A percentile compares a stretch with the other conserved stretches of the same genome.
Evolutionary conservation across 768 basidiomycete genomes (phyloP).

Genomic region (Serendipita sp.): DNA sequence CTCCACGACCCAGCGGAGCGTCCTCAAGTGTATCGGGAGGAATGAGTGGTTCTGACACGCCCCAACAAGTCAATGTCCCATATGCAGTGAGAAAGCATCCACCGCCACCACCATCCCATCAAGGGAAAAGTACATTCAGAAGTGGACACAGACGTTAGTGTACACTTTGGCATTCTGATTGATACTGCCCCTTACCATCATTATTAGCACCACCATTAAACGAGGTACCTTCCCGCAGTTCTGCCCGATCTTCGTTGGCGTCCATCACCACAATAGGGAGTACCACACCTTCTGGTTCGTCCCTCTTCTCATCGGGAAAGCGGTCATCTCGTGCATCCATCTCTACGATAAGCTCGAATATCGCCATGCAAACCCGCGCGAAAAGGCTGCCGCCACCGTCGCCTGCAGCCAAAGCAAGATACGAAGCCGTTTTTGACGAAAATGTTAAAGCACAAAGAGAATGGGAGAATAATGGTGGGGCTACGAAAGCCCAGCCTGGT

Average conservation of each 20-base stretch:
- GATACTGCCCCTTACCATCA: neutral
- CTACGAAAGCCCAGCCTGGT: slow-evolving; percentile 18
- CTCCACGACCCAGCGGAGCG: slow-evolving; percentile 9
- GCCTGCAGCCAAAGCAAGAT: slow-evolving; percentile 42
- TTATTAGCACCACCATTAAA: slow-evolving; percentile 5
- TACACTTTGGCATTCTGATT: neutral
- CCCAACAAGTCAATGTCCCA: slow-evolving; percentile 16
- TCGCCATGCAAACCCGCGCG: slow-evolving; percentile 12
- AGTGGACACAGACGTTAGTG: neutral
- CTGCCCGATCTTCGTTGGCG: slow-evolving; percentile 18
- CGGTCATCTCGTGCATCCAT: neutral
- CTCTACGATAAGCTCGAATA: neutral
- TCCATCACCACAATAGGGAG: slow-evolving; percentile 10
- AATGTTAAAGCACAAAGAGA: slow-evolving; percentile 35
- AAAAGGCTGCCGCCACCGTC: slow-evolving; percentile 37
- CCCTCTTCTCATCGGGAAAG: neutral
- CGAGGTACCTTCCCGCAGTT: slow-evolving; percentile 8
- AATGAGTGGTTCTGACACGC: slow-evolving; percentile 11
- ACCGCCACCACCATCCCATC: slow-evolving; percentile 16
- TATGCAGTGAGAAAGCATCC: slow-evolving; percentile 25
- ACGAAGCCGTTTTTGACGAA: slow-evolving; percentile 48
- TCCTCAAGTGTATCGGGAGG: neutral
- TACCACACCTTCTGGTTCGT: slow-evolving; percentile 11
- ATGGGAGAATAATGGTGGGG: slow-evolving; percentile 17
- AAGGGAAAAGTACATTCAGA: neutral